Evolutionary conservation across 2,329 filamentous ascomycete species (phyloP).

Genomic region (Aspergillus piperis): DNA sequence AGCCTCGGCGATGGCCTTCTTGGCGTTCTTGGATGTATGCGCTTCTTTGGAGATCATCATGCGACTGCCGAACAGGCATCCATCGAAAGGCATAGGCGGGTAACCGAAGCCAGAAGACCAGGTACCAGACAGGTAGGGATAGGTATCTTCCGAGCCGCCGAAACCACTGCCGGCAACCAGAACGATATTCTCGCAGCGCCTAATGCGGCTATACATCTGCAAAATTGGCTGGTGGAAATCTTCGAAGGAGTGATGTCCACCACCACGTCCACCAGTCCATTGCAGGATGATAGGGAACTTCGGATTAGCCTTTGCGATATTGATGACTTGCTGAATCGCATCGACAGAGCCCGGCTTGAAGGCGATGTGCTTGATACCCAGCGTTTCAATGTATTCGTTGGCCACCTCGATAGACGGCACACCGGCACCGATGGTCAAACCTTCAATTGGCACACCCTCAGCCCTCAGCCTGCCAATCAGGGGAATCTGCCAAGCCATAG

Average conservation of each 20-base stretch:
- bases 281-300: constrained; percentile 86
- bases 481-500: constrained; percentile 92
- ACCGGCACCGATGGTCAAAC: constrained; percentile 86
- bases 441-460: constrained; percentile 87
- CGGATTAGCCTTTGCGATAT: constrained; percentile 88
- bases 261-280: constrained; percentile 91
- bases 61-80: constrained; percentile 84
- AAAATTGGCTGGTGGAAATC: constrained; percentile 91
- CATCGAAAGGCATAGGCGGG: constrained; percentile 90
- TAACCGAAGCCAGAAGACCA: constrained; percentile 89
- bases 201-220: constrained; percentile 86
- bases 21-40: constrained; percentile 81
- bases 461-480: constrained; percentile 75
- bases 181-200: constrained; percentile 81
- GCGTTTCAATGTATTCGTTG: constrained; percentile 88
- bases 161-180: constrained; percentile 88
- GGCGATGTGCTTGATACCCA: constrained; percentile 86
- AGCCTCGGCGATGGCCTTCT: constrained; percentile 86
- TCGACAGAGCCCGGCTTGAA: constrained; percentile 92
- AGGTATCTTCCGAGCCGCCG: constrained; percentile 84
- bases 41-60: constrained; percentile 95
- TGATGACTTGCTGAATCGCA: constrained; percentile 84
- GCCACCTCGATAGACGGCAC: constrained; percentile 91
- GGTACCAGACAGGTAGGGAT: constrained; percentile 83
- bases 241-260: constrained; percentile 90